Base-by-base conservation (phyloP, 805 yeast species). In the Candida ulmi region DNA sequence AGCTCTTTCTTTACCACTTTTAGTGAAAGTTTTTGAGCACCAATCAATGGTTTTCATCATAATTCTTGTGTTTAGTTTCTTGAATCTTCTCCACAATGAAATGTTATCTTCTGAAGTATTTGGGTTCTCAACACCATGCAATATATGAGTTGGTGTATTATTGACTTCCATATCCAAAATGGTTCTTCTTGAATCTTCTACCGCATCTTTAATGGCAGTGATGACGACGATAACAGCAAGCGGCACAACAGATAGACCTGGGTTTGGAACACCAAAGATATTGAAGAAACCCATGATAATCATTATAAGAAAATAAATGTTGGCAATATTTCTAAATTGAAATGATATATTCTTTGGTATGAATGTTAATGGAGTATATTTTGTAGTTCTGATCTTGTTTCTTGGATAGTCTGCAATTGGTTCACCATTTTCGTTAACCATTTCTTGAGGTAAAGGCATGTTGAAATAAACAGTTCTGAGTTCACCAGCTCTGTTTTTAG, bases 381-480 rank as follows among this genome's bases (percentile, higher is more conserved):
- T 90, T 4, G 99, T 87, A 0, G 98, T 88, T 65, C 97, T 77
- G 48, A 91, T 86, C 58, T 88, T 88, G 67, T 91, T 91, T 53
- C 96, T 74, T 11, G 95, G 79, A 56, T 84, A 91, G n/a, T 61
- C 57, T 0, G 70, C 68, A 16, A 53, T 55, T 2, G 91, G 85
- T 28, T 74, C 71, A 12, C 83, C 81, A 2, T 79, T 72, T 54
- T 77, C 78, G 43, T 80, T 81, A 17, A 76, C 36, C 58, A 71
- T 62, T 28, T 73, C 72, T 17, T 71, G 76, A 1, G 93, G 88
- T 21, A 84, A 58, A 3, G 69, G 66, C 51, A 73, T 54, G 55
- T 84, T 83, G 65, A 80, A 72, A 41, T 72, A 81, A 13, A 83
- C 61, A 2, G 72, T 58, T 55, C 90, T 66, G 37, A 60, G 43